Evolutionary conservation across 805 yeast genomes (phyloP).

Genomic region (Wickerhamiella allomyrinae): DNA sequence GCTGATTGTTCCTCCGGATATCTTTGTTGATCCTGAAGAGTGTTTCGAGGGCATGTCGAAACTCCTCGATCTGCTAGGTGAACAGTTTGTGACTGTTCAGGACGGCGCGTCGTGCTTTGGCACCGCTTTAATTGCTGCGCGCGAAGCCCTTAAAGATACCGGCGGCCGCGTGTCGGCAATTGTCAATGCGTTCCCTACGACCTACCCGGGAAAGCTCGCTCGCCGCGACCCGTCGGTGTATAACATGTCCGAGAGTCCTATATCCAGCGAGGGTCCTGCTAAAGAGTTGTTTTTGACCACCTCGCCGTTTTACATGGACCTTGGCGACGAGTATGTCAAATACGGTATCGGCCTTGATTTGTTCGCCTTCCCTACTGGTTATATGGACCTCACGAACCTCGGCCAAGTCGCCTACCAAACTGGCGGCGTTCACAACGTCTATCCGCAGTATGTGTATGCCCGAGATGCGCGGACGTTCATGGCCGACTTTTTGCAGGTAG

Average conservation of each 20-base stretch:
- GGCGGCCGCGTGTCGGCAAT: conserved; percentile 75
- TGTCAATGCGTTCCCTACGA: conserved; percentile 55
- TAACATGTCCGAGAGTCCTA: neutral
- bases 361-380: conserved; percentile 47
- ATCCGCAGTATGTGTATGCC: conserved; percentile 50
- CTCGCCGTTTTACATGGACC: conserved; percentile 43
- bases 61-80: conserved; percentile 49
- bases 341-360: conserved; percentile 63
- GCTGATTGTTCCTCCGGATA: conserved; percentile 56
- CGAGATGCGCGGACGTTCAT: conserved; percentile 57
- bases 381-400: conserved; percentile 62
- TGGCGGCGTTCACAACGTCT: conserved; percentile 55
- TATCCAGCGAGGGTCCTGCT: conserved; percentile 24
- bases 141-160: conserved; percentile 36
- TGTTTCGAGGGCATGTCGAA: conserved; percentile 50
- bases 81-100: conserved; percentile 27
- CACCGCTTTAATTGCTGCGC: conserved; percentile 59
- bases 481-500: conserved; percentile 29
- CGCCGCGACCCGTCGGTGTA: conserved; percentile 18
- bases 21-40: conserved; percentile 67
- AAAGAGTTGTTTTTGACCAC: conserved; percentile 44
- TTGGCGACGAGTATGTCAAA: conserved; percentile 42
- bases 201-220: conserved; percentile 57
- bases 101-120: conserved; percentile 60
- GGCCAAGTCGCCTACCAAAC: conserved; percentile 49